phyloP scores from a whole-genome alignment of 208 protist species.

The Acanthamoeba royreba region DNA sequence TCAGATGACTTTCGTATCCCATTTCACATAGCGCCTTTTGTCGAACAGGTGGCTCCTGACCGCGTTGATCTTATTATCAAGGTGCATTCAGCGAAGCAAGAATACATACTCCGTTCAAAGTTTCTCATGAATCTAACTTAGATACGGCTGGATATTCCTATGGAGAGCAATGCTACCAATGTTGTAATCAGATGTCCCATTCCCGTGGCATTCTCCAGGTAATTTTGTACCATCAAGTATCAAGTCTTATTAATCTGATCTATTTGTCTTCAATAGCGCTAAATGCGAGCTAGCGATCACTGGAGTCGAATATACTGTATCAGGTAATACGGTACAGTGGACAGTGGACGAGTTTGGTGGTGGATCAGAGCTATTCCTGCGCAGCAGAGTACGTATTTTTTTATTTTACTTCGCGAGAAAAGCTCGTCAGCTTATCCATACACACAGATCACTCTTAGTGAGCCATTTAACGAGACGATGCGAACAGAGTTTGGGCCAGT shows the following conservation, averaged over 20 bases:
- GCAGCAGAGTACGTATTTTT: neutral
- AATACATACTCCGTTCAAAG: neutral
- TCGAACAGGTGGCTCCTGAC: conserved; percentile 66
- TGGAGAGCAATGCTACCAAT: conserved; percentile 51
- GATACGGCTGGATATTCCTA: conserved; percentile 29
- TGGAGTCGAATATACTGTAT: conserved; percentile 74
- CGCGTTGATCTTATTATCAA: conserved; percentile 64
- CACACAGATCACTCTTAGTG: neutral
- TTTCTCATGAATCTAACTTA: neutral
- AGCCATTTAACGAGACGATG: conserved; percentile 64
- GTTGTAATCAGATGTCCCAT: conserved; percentile 59
- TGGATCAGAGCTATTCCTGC: conserved; percentile 66
- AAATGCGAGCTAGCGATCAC: conserved; percentile 10
- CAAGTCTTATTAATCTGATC: too few relatives aligned
- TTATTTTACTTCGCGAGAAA: neutral
- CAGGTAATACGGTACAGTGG: conserved; percentile 81
- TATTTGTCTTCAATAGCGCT: neutral
- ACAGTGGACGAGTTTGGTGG: conserved; percentile 83
- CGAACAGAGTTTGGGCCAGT: conserved; percentile 64
- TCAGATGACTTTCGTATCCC: conserved; percentile 64
- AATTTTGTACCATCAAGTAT: neutral
- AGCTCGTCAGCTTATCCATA: neutral
- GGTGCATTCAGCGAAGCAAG: neutral
- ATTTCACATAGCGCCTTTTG: conserved; percentile 78
- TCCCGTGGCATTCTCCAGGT: conserved; percentile 43